Percentiles rank a stretch among this genome's conserved stretches.
These are phyloP conservation scores for Lactarius hengduanensis DNA, from an alignment of 768 basidiomycete genomes.

Conservation along the genomic window DNA sequence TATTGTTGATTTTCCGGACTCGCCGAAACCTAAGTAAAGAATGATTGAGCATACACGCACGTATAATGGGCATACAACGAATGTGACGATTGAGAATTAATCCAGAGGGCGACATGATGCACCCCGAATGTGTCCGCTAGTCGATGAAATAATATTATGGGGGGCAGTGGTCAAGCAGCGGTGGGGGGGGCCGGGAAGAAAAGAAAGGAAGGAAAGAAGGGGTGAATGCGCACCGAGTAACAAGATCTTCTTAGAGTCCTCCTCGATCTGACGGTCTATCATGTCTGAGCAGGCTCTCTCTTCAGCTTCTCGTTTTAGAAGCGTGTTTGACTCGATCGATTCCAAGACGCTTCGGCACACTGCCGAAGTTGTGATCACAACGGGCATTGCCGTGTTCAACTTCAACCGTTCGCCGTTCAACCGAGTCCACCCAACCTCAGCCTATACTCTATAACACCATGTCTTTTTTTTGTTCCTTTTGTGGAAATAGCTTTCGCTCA, in stretches of 20 bases:
- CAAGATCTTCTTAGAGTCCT: slow-evolving; percentile 74
- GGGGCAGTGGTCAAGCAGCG: not conserved
- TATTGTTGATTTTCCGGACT: slow-evolving; percentile 93
- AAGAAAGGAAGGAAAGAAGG: not conserved
- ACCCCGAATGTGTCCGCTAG: too few species aligned
- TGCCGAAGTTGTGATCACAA: not conserved
- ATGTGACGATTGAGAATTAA: not conserved
- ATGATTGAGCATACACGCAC: too few species aligned
- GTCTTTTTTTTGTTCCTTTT: too few species aligned
- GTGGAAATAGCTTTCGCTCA: too few species aligned
- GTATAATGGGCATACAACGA: slow-evolving; percentile 8
- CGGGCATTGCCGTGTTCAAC: too few species aligned
- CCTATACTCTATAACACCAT: too few species aligned
- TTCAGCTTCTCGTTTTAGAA: slow-evolving; percentile 51
- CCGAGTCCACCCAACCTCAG: too few species aligned
- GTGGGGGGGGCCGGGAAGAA: too few species aligned
- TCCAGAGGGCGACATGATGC: too few species aligned
- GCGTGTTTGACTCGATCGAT: slow-evolving; percentile 47
- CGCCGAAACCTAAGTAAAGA: slow-evolving; percentile 94
- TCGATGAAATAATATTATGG: too few species aligned
- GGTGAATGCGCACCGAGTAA: slow-evolving; percentile 63
- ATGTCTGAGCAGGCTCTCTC: slow-evolving; percentile 63
- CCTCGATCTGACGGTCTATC: slow-evolving; percentile 85
- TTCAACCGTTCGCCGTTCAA: too few species aligned
- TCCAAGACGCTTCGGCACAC: too few species aligned